These are phyloP conservation scores for Akanthomyces uredinophilus DNA, from an alignment of 2,329 filamentous ascomycete genomes.

Conservation along the genomic window DNA sequence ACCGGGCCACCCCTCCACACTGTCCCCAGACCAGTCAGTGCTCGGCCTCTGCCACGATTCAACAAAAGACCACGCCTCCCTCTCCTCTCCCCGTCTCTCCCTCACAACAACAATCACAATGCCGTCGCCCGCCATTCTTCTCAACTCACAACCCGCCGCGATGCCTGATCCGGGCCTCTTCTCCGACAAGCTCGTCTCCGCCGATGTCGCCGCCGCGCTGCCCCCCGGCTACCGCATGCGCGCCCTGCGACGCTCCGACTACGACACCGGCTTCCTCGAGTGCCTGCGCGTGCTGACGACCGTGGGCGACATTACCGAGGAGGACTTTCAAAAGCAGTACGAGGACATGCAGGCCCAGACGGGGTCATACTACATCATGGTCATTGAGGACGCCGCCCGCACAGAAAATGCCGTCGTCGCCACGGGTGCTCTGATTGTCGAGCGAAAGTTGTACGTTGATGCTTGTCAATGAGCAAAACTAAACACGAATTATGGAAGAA, in stretches of 20 bases:
- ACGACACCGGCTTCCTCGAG: constrained; percentile 77
- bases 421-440: constrained; percentile 83
- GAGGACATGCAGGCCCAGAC: constrained; percentile 71
- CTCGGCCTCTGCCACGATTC: neutral
- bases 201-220: constrained; percentile 64
- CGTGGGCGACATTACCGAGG: constrained; percentile 77
- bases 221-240: constrained; percentile 80
- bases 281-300: constrained; percentile 87
- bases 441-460: constrained; percentile 77
- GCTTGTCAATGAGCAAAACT: constrained; percentile 13
- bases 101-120: neutral
- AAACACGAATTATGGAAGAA: neutral
- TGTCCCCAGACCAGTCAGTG: neutral
- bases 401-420: constrained; percentile 67
- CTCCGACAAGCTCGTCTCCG: constrained; percentile 69
- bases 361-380: constrained; percentile 76
- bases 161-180: constrained; percentile 57
- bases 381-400: constrained; percentile 67
- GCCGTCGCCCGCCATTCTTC: constrained; percentile 11
- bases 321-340: constrained; percentile 73
- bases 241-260: constrained; percentile 73
- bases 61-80: neutral
- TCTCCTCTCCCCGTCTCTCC: neutral
- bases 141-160: constrained; percentile 15
- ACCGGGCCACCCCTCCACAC: neutral